Base-by-base conservation (phyloP, 202 grass and related monocot genomes). In the Hordeum pubiflorum region DNA sequence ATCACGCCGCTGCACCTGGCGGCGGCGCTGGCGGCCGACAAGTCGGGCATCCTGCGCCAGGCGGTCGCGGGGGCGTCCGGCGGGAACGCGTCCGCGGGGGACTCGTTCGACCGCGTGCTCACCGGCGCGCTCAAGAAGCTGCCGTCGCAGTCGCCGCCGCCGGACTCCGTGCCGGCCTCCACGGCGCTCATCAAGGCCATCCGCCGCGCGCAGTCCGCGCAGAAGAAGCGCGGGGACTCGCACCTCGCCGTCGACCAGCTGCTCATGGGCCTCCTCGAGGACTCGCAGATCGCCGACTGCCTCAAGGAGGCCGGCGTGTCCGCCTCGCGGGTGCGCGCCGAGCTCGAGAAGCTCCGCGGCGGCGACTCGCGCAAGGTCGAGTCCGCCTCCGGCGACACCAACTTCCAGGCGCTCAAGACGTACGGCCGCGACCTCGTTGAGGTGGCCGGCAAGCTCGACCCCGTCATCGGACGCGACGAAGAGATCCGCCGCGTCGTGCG, bases 161-260 rank as follows among this genome's bases (percentile, higher is more conserved):
- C 92, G 1, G 95, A 94, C 7, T 82, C 80, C 26, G 92, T 94
- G 10, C 95, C 95, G 10, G 92, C 90, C 9, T 92, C 95, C 8
- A 93, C 90, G 3, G 83, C 95, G 15, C 86, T 97, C 56, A 89
- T 97, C 81, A 97, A 97, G 83, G 90, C 70, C 41, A 87, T 97
- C 63, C 90, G 92, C 58, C 90, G 95, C 22, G 92, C 90, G 21
- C 92, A 98, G 74, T 98, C 95, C 0, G 91, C 90, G 2, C 88
- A 93, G 88, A 98, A 98, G 81, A 86, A 88, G 46, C 86, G 86
- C 41, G 90, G 92, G 3, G 95, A 98, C 69, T 88, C 92, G 22
- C 92, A 98, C 58, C 90, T 98, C 9, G 92, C 95, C 27, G 90
- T 97, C 9, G 95, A 98, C 74, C 95, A 93, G 84, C 80, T 98